phyloP scores from a whole-genome alignment of 768 basidiomycete species.

The Amanita brunnescens region DNA sequence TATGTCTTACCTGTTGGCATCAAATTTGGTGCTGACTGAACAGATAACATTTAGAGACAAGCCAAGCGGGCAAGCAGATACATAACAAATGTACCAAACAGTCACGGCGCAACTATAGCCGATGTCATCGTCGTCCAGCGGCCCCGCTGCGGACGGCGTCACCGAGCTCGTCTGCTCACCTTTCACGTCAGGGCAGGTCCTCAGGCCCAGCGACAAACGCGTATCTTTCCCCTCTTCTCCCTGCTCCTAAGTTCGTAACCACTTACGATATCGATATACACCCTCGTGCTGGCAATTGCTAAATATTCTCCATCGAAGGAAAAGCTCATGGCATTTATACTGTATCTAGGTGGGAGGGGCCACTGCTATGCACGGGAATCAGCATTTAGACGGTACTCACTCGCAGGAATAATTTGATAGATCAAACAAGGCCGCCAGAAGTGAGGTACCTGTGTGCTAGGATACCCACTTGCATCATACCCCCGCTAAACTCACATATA shows the following conservation, averaged over 20 bases:
- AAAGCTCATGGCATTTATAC: slow-evolving; percentile 70
- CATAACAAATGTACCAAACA: no score
- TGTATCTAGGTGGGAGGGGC: slow-evolving; percentile 40
- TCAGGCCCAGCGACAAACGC: slow-evolving; percentile 80
- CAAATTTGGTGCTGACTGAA: not conserved
- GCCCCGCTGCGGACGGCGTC: slow-evolving; percentile 49
- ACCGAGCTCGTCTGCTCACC: no score
- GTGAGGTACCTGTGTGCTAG: slow-evolving; percentile 51
- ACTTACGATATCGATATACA: slow-evolving; percentile 72
- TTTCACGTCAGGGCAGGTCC: no score
- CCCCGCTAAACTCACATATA: slow-evolving; percentile 31
- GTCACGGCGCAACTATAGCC: no score
- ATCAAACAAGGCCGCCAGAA: slow-evolving; percentile 74
- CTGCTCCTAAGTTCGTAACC: not conserved
- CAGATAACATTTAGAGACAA: not conserved
- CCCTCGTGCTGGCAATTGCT: slow-evolving; percentile 65
- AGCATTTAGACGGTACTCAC: slow-evolving; percentile 39
- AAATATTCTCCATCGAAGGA: no score
- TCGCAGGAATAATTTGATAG: slow-evolving; percentile 73
- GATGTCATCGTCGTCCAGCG: slow-evolving; percentile 94
- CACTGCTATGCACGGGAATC: not conserved
- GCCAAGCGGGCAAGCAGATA: no score
- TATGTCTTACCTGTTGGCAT: not conserved
- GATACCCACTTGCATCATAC: not conserved
- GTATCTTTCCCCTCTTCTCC: not conserved